These are phyloP conservation scores for Kodamaea sp. DNA, from an alignment of 1,139 yeast genomes.

Conservation along the genomic window DNA sequence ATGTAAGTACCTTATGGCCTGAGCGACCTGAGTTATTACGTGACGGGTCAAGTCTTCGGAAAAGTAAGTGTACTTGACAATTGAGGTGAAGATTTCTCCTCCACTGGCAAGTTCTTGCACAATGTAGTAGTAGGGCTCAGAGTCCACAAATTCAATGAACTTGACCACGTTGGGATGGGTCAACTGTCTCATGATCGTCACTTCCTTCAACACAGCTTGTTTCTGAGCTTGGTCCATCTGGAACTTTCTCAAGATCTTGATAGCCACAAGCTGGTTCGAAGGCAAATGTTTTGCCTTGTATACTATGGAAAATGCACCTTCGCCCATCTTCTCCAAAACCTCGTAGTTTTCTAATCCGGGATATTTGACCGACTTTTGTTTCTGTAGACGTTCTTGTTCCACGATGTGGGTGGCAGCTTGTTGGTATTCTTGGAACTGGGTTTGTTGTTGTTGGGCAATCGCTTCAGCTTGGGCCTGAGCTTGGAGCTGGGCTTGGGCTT, in stretches of 20 bases:
- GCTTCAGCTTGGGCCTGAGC: constrained; percentile 9
- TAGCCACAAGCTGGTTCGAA: constrained; percentile 54
- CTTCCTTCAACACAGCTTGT: constrained; percentile 57
- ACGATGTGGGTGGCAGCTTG: constrained; percentile 62
- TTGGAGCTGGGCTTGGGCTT: constrained; percentile 10
- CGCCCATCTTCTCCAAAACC: constrained; percentile 54
- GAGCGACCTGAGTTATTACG: constrained; percentile 51
- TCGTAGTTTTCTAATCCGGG: constrained; percentile 47
- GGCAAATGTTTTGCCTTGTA: constrained; percentile 61
- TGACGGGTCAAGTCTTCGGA: constrained; percentile 57
- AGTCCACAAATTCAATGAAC: constrained; percentile 51
- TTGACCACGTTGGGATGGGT: constrained; percentile 51
- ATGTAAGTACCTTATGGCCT: constrained; percentile 51
- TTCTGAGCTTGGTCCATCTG: constrained; percentile 57
- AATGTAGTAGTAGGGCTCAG: constrained; percentile 50
- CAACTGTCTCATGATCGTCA: constrained; percentile 57
- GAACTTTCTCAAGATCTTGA: constrained; percentile 55
- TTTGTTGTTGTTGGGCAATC: constrained; percentile 8
- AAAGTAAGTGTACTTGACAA: constrained; percentile 56
- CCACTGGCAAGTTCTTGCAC: constrained; percentile 56
- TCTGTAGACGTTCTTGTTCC: constrained; percentile 54
- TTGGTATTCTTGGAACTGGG: constrained; percentile 33
- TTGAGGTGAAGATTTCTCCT: constrained; percentile 59
- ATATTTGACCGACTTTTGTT: constrained; percentile 41
- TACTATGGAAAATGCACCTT: constrained; percentile 92